Conservation (phyloP, 148 eudicot species). For the Rhododendron henanense region DNA sequence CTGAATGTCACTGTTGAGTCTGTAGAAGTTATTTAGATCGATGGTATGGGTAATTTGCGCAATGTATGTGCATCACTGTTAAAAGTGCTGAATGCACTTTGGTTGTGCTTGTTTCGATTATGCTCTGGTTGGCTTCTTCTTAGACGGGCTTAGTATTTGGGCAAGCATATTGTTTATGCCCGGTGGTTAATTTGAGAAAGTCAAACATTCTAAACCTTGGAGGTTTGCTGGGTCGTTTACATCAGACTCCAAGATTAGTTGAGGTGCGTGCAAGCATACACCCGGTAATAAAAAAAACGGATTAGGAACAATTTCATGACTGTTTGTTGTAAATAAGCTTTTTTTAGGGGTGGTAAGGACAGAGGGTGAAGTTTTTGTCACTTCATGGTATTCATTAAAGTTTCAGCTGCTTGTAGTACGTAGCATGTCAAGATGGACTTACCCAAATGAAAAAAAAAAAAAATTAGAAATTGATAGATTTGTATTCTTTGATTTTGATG, state of each 20-base stretch:
- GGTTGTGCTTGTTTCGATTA: background rate
- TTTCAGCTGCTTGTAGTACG: too few species aligned
- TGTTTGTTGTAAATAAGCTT: background rate
- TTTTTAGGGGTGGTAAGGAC: too few species aligned
- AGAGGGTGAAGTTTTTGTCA: too few species aligned
- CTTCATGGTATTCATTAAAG: too few species aligned
- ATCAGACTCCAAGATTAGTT: background rate
- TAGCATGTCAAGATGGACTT: too few species aligned
- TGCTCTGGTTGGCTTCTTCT: background rate
- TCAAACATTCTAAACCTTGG: background rate
- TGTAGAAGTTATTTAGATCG: background rate
- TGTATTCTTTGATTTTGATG: too few species aligned
- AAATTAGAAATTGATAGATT: too few species aligned
- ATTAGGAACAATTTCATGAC: background rate
- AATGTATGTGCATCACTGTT: constrained; percentile 3
- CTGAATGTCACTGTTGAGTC: background rate
- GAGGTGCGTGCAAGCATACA: background rate
- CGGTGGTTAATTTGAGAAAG: background rate
- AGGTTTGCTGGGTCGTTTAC: background rate
- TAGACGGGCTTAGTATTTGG: background rate
- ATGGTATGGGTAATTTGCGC: background rate
- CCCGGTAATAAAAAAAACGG: background rate
- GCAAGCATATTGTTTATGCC: background rate
- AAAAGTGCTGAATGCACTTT: background rate
- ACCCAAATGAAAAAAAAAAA: too few species aligned